Evolutionary conservation across 768 basidiomycete genomes (phyloP), one percentile per base, ranked within the genome.

Genomic region (Pleurotus sapidus): DNA sequence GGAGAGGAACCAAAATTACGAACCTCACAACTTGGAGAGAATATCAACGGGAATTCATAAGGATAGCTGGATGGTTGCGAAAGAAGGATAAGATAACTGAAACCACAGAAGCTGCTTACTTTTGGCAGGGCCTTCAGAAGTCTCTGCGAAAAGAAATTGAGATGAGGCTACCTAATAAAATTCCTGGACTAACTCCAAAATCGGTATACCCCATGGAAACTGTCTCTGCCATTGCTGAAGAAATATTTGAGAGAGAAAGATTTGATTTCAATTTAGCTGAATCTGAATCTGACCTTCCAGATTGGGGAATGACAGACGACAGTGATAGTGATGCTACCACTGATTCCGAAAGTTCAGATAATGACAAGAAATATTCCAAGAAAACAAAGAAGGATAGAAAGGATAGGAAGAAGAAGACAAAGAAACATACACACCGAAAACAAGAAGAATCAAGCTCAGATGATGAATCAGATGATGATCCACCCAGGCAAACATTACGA

Each of bases 81-180:
- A 27, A 46, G 8, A 49, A 61, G 14, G n/a, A 8, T 17, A 63
- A 63, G 45, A 43, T 63, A 1, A 37, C 60, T 11, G 47, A 46
- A 12, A 24, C 46, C 7, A 49, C 55, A 11, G 15, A 61, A 38
- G 20, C 51, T 14, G 50, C 46, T 40, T 61, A 59, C 37, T 57
- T 59, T 39, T 63, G 62, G 61, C 54, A 57, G 15, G 62, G 61
- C 9, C n/a, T 55, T 30, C 5, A 12, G 3, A 55, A 46, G 17
- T 14, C n/a, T 9, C 17, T 55, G 15, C 46, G 23, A 17, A 46
- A 45, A 12, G 43, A 42, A n/a, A n/a, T 55, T 18, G 43, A 55
- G 40, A n/a, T 49, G 46, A 45, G 39, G 40, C 48, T 55, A 17
- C 23, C 23, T 2, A 25, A 15, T 46, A 20, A 46, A 18, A 46